A percentile compares a stretch with the other conserved stretches of the same genome.
Evolutionary conservation across 768 basidiomycete species (phyloP).

Genomic region (Filobasidium floriforme): DNA sequence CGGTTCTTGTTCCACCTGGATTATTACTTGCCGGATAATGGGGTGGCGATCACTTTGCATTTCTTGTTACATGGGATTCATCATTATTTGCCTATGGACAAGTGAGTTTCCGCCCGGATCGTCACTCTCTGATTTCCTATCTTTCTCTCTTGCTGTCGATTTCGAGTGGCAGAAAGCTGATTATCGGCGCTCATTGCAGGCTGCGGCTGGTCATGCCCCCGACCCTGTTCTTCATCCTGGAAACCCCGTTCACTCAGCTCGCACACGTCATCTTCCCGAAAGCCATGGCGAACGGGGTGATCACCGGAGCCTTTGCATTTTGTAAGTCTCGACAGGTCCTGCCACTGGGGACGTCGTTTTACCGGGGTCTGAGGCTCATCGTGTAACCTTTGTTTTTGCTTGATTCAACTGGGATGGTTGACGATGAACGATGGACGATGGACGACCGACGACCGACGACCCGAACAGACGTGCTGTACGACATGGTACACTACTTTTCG

Average conservation of each 20-base stretch:
- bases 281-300: conserved; percentile 81
- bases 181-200: conserved; percentile 45
- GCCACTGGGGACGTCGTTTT: background rate
- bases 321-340: conserved; percentile 35
- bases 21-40: conserved; percentile 70
- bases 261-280: conserved; percentile 74
- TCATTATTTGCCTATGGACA: conserved; percentile 95
- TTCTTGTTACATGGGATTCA: conserved; percentile 93
- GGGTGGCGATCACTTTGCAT: conserved; percentile 71
- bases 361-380: background rate
- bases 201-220: conserved; percentile 97
- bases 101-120: too few relatives aligned
- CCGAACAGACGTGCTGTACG: conserved; percentile 65
- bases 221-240: conserved; percentile 63
- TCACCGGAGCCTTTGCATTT: conserved; percentile 62
- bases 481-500: conserved; percentile 87
- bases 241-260: conserved; percentile 77
- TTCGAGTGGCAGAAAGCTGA: conserved; percentile 8
- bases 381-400: background rate
- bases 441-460: too few relatives aligned
- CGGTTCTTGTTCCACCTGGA: conserved; percentile 98
- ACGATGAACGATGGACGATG: too few relatives aligned
- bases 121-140: too few relatives aligned
- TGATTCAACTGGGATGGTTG: too few relatives aligned
- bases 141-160: conserved; percentile 2